These are phyloP conservation scores for Amaranthus hypochondriacus DNA, from an alignment of 148 eudicot species.

Conservation along the genomic window DNA sequence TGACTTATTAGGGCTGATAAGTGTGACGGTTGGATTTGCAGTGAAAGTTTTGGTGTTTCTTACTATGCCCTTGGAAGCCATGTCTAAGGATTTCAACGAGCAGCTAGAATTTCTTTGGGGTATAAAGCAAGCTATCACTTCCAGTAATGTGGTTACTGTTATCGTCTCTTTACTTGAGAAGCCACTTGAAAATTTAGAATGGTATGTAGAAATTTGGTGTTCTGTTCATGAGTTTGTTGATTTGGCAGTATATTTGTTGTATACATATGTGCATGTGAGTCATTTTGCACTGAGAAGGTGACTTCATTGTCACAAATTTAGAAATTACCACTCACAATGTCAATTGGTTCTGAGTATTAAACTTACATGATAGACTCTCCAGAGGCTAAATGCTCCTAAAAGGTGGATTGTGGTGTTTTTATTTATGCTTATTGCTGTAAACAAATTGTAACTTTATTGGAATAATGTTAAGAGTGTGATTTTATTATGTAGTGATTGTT, in stretches of 20 bases:
- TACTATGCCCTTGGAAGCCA: conserved; percentile 80
- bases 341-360: background rate
- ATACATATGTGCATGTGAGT: background rate
- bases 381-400: background rate
- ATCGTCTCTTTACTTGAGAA: conserved; percentile 73
- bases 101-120: conserved; percentile 87
- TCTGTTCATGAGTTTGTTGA: background rate
- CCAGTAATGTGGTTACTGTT: conserved; percentile 55
- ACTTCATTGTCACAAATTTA: background rate
- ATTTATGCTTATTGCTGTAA: background rate
- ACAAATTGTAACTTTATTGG: background rate
- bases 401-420: no score
- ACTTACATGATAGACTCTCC: background rate
- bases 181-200: conserved; percentile 82
- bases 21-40: conserved; percentile 28
- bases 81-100: conserved; percentile 62
- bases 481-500: background rate
- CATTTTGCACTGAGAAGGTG: background rate
- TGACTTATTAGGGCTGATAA: background rate
- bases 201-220: conserved; percentile 32
- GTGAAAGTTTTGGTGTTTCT: conserved; percentile 95
- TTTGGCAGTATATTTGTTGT: background rate
- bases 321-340: background rate
- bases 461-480: background rate
- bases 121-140: conserved; percentile 60